Base-by-base conservation (phyloP, 805 yeast genomes). In the Peterozyma xylosa region DNA sequence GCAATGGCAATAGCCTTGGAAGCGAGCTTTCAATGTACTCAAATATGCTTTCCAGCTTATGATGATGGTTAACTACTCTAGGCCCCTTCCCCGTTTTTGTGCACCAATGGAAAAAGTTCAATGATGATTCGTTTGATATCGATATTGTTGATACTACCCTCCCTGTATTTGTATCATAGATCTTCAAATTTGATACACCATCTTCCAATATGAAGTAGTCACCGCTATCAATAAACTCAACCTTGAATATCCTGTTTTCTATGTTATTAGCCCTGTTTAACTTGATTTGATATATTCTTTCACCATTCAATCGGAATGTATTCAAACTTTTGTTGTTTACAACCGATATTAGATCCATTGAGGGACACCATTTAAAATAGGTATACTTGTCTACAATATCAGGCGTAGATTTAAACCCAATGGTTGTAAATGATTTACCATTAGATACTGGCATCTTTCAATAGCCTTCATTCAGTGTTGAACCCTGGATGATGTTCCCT, bases 161-260 rank as follows among this genome's bases (percentile, higher is more conserved):
- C 1, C 69, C 69, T 34, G 46, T 50, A 36, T 53, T 52, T 9
- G 66, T 48, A 38, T 62, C 64, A 41, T 53, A 57, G 4, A 63
- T 37, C n/a, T 47, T 47, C 10, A 59, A 45, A 10, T 42, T 33
- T 2, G 62, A 62, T 5, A 45, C 36, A 2, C 45, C 42, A 2
- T 61, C 53, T 2, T 56, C 46, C 15, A 60, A 45, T 0, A 60
- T 58, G 47, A 64, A 54, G 14, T 54, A 49, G 39, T 58, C 57
- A 1, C 67, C 67, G 43, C 59, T 63, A 1, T 60, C 62, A 33
- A 62, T 49, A 62, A 64, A 62, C 32, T 46, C 53, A 2, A 57
- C 47, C 10, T 30, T 2, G 45, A 43, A 17, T 47, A 35, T 45
- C 47, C 36, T n/a, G 11, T 40, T n/a, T 39, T 29, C 14, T 21